Base-by-base conservation (phyloP, 2,329 filamentous ascomycete species). In the Diaporthe sp. region DNA sequence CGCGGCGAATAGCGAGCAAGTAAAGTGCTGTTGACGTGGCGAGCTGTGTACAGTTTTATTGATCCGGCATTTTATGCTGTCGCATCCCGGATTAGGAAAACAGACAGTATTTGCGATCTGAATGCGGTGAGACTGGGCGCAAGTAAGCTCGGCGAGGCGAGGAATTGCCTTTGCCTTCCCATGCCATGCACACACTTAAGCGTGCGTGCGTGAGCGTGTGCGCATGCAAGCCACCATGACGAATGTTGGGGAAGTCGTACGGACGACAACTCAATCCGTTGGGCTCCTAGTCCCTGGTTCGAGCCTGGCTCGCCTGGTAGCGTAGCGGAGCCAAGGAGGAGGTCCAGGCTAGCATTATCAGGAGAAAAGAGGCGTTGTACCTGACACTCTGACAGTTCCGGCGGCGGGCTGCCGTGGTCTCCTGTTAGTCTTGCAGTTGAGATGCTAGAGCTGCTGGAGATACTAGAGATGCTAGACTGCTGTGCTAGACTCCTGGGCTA, bases 361-460 rank as follows among this genome's bases (percentile, higher is more conserved):
- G 49, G 34, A 37, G 47, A 51, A 44, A 60, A 51, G 55, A 63
- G n/a, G 57, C 71, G 60, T 28, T 49, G 42, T 49, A 51, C 73
- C 67, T 70, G 63, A 44, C 61, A 74, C 72, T 34, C 34, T 74
- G 72, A 74, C 61, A 70, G 72, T 74, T 55, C 72, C 72, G 72
- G 55, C 28, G 34, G 42, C 58, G 53, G n/a, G 8, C 12, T 37
- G 28, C 42, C 28, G 55, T 49, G 31, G 55, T n/a, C 70, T 72
- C 25, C 47, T 68, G 47, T 51, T 53, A 68, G 65, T 68, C 47
- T 68, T 31, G 63, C 31, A 68, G 31, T 25, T 68, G 65, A 68
- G 47, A 39, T 68, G 65, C 34, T 10, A 4, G 65, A 25, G 63
- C 25, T 39, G 65, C 31, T 37, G 53, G 12, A 68, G 63, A 20